These are phyloP conservation scores for Eutrema heterophyllum DNA, from an alignment of 345 rosid species.

Conservation along the genomic window DNA sequence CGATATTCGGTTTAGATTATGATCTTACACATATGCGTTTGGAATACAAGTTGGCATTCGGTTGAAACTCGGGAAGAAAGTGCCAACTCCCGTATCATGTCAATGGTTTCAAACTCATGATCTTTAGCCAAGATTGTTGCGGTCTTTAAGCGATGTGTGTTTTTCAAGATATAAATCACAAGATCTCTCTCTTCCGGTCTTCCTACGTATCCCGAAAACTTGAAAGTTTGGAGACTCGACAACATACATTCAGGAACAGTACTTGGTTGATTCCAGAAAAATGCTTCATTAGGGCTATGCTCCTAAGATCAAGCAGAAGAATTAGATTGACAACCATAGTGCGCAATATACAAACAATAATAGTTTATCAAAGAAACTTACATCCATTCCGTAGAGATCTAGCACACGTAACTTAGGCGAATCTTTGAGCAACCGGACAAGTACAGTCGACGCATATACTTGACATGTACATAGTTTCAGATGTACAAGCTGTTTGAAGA, in stretches of 20 bases:
- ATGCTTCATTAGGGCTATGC: background rate
- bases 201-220: background rate
- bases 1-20: background rate
- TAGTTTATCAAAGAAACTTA: background rate
- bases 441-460: background rate
- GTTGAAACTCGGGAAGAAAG: background rate
- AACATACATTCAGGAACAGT: background rate
- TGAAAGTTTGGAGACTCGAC: background rate
- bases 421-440: background rate
- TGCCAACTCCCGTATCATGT: background rate
- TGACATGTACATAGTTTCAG: background rate
- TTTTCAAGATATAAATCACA: background rate
- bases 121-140: background rate
- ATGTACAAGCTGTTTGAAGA: background rate
- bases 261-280: background rate
- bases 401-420: background rate
- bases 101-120: fast-evolving
- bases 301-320: background rate
- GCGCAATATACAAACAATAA: background rate
- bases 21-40: background rate
- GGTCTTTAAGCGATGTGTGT: background rate
- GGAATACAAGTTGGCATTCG: background rate
- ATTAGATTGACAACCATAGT: background rate
- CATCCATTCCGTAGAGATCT: background rate
- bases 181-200: background rate